Conservation (phyloP, 2,329 filamentous ascomycete genomes). For the Trichophyton benhamiae region DNA sequence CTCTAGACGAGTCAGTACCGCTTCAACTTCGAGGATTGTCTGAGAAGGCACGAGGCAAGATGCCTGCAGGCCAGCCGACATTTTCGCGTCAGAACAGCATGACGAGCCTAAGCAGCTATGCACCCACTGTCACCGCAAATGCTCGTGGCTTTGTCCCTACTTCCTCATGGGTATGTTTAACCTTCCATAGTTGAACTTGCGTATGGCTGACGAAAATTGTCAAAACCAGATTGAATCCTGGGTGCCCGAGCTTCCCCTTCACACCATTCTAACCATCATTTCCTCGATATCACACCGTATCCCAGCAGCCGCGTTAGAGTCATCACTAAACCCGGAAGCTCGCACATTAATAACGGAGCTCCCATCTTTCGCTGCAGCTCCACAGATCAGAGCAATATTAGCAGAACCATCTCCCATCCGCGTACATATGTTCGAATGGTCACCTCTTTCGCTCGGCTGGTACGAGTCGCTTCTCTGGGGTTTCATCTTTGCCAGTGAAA, state of each 20-base stretch:
- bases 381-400: constrained; percentile 55
- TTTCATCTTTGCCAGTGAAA: constrained; percentile 80
- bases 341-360: constrained; percentile 33
- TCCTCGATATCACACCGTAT: constrained; percentile 43
- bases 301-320: constrained; percentile 37
- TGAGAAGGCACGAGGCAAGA: constrained; percentile 91
- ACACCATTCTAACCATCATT: constrained; percentile 70
- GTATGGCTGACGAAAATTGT: not conserved
- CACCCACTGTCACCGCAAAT: constrained; percentile 44
- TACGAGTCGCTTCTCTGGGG: constrained; percentile 92
- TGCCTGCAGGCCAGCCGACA: constrained; percentile 67
- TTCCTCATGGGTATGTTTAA: constrained; percentile 50
- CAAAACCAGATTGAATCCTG: constrained; percentile 63
- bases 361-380: constrained; percentile 33
- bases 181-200: not conserved
- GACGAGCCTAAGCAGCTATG: constrained; percentile 59
- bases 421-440: constrained; percentile 91
- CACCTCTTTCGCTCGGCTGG: constrained; percentile 78
- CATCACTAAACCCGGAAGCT: constrained; percentile 28
- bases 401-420: constrained; percentile 58
- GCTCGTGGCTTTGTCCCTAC: constrained; percentile 59
- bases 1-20: constrained; percentile 65
- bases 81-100: constrained; percentile 88
- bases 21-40: constrained; percentile 83
- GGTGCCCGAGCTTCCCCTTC: constrained; percentile 81